Conservation (phyloP, 2,329 filamentous ascomycete genomes). For the Beauveria scarabaeidicola region DNA sequence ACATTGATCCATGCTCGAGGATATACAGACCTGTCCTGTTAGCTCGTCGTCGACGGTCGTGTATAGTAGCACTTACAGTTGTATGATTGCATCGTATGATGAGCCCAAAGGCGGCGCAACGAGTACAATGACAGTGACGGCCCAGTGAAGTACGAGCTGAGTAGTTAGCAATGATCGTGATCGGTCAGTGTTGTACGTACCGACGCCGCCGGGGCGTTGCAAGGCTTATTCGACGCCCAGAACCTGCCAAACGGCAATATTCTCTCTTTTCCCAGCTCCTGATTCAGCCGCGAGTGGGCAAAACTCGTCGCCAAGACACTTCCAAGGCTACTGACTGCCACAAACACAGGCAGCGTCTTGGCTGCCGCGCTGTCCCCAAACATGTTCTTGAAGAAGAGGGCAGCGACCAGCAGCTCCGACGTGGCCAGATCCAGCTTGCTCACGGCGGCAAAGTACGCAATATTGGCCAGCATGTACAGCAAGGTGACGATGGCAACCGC, state of each 20-base stretch:
- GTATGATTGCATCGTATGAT: slow-evolving; percentile 60
- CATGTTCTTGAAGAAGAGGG: slow-evolving; percentile 52
- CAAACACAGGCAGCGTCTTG: slow-evolving; percentile 43
- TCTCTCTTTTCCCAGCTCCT: slow-evolving; percentile 63
- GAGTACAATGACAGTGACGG: slow-evolving; percentile 56
- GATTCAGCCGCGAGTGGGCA: slow-evolving; percentile 49
- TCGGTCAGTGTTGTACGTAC: slow-evolving; percentile 22
- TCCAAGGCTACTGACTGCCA: slow-evolving; percentile 52
- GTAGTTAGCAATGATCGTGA: background rate
- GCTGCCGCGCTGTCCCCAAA: slow-evolving; percentile 48
- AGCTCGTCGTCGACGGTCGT: background rate
- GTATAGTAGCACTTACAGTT: slow-evolving; percentile 30
- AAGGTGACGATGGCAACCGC: slow-evolving; percentile 51
- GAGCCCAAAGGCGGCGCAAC: slow-evolving; percentile 58
- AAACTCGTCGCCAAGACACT: slow-evolving; percentile 56
- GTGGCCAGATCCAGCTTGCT: slow-evolving; percentile 48
- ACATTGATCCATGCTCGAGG: slow-evolving; percentile 46
- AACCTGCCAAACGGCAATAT: slow-evolving; percentile 57
- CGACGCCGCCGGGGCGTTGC: slow-evolving; percentile 52
- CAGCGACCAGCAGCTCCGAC: slow-evolving; percentile 52
- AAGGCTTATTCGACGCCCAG: slow-evolving; percentile 62
- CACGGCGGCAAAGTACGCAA: slow-evolving; percentile 57
- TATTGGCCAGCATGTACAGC: slow-evolving; percentile 55
- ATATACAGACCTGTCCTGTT: slow-evolving; percentile 33
- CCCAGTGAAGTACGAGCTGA: slow-evolving; percentile 54